A percentile compares a stretch with the other conserved stretches of the same genome.
These are phyloP conservation scores for Sideroxylon spinosum DNA, from an alignment of 179 eudicot species.

Conservation along the genomic window DNA sequence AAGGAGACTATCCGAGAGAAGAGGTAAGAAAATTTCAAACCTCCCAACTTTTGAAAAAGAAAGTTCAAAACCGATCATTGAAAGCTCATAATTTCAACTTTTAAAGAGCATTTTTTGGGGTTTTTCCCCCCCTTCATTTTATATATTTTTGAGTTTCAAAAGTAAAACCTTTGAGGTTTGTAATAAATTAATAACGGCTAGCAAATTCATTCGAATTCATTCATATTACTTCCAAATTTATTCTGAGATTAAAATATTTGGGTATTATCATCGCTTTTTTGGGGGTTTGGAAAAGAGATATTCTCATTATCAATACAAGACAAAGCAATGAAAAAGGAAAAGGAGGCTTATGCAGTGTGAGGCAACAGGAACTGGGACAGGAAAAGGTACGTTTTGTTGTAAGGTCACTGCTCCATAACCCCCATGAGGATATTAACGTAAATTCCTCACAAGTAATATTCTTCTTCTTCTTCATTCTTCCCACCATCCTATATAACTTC, in stretches of 20 bases:
- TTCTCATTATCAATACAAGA: neutral
- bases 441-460: neutral
- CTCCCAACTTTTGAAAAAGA: neutral
- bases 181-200: neutral
- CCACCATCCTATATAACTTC: neutral
- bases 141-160: too few relatives aligned
- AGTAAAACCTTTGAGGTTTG: neutral
- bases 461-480: neutral
- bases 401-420: neutral
- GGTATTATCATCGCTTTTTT: neutral
- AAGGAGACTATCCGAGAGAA: neutral
- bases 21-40: neutral
- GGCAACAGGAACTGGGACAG: neutral
- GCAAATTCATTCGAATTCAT: neutral
- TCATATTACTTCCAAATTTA: too few relatives aligned
- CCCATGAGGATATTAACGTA: slow-evolving; percentile 7
- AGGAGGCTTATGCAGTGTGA: neutral
- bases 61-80: neutral
- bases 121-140: too few relatives aligned
- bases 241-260: too few relatives aligned
- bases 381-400: slow-evolving; percentile 11
- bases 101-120: neutral
- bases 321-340: slow-evolving; percentile 21
- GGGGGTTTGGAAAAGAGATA: neutral
- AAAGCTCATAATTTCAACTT: slow-evolving; percentile 9